These are phyloP conservation scores for Aspergillus neotritici DNA, from an alignment of 2,329 filamentous ascomycete species.

Conservation along the genomic window DNA sequence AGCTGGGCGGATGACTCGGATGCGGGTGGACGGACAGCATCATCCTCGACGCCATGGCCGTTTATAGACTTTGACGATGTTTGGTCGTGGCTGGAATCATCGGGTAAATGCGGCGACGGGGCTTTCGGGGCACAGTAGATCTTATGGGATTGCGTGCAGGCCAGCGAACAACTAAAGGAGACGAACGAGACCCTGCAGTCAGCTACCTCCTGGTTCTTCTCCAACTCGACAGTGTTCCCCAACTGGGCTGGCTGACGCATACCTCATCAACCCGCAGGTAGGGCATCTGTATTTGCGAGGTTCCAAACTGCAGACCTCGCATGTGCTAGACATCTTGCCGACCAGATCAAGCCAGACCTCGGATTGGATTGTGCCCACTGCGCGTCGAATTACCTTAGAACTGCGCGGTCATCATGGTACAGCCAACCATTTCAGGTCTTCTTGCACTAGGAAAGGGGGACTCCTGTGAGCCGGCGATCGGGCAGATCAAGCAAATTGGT, in stretches of 20 bases:
- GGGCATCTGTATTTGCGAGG: slow-evolving; percentile 38
- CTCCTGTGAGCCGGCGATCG: background rate
- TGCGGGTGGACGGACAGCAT: slow-evolving; percentile 9
- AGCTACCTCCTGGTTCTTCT: background rate
- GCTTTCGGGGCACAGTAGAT: slow-evolving; percentile 36
- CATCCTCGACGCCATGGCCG: slow-evolving; percentile 5
- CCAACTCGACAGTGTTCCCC: background rate
- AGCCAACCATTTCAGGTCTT: slow-evolving; percentile 3
- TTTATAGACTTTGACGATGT: slow-evolving; percentile 6
- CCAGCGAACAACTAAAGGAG: slow-evolving; percentile 42
- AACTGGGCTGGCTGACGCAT: slow-evolving; percentile 3
- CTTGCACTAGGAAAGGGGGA: background rate
- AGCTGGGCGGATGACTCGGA: slow-evolving; percentile 29
- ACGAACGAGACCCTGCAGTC: slow-evolving; percentile 1
- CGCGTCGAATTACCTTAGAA: slow-evolving; percentile 5
- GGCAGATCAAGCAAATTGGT: no score
- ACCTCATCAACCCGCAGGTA: slow-evolving; percentile 36
- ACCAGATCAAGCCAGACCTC: slow-evolving; percentile 8
- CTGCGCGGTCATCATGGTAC: slow-evolving; percentile 14
- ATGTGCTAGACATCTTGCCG: slow-evolving; percentile 27
- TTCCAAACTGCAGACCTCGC: slow-evolving; percentile 35
- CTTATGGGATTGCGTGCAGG: slow-evolving; percentile 43
- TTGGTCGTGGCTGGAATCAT: slow-evolving; percentile 8
- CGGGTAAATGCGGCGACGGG: slow-evolving; percentile 11
- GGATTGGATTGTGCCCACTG: slow-evolving; percentile 7